A percentile compares a stretch with the other conserved stretches of the same genome.
Conservation (phyloP, 2,329 filamentous ascomycete species). For the Remersonia thermophila region DNA sequence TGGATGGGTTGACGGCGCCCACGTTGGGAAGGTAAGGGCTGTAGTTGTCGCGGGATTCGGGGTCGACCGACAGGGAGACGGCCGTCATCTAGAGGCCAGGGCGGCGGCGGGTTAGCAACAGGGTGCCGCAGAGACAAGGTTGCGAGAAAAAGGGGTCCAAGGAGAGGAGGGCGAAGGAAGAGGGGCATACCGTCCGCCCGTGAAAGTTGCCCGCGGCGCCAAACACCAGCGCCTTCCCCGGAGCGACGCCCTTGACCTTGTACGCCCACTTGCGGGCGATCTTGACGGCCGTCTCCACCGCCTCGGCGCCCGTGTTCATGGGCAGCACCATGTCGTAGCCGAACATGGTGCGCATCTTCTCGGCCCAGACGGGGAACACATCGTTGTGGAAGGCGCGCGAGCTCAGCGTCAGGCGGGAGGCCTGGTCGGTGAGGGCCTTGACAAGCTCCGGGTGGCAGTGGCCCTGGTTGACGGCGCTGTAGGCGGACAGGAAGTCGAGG, state of each 20-base stretch:
- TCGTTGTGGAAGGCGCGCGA: conserved; percentile 97
- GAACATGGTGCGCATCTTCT: conserved; percentile 80
- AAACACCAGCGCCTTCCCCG: conserved; percentile 74
- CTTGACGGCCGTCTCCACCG: conserved; percentile 92
- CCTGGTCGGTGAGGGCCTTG: conserved; percentile 81
- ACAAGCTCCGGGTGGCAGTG: conserved; percentile 96
- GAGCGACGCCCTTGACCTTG: conserved; percentile 82
- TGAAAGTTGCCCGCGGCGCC: conserved; percentile 89
- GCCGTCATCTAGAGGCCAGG: conserved; percentile 75
- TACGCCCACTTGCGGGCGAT: conserved; percentile 96
- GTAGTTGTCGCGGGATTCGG: conserved; percentile 93
- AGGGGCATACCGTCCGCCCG: conserved; percentile 65
- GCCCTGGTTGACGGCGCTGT: conserved; percentile 95
- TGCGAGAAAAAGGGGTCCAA: not conserved
- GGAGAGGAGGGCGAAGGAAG: not conserved
- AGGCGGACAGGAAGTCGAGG: conserved; percentile 94
- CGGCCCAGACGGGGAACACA: conserved; percentile 90
- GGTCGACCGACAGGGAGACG: conserved; percentile 88
- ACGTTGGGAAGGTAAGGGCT: conserved; percentile 89
- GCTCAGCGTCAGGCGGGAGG: conserved; percentile 76
- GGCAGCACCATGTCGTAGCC: conserved; percentile 96
- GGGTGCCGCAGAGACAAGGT: too few species aligned
- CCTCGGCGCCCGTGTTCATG: conserved; percentile 96
- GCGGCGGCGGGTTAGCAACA: not conserved
- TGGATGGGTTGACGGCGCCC: conserved; percentile 63